Evolutionary conservation across 2,329 filamentous ascomycete species (phyloP).

Genomic region (Chaetomium strumarium): DNA sequence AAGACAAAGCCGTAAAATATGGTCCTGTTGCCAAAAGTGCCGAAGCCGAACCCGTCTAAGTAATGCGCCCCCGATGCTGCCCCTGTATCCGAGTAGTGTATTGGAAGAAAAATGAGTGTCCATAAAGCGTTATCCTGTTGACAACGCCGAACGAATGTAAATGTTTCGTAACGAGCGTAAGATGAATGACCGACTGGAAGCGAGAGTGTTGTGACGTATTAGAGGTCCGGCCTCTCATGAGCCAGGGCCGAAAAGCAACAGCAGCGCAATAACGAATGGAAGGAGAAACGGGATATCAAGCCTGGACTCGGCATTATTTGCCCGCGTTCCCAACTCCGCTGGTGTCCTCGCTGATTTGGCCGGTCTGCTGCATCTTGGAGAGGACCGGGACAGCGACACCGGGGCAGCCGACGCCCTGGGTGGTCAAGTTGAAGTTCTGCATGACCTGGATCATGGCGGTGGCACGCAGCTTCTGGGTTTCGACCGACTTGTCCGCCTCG

Average conservation of each 20-base stretch:
- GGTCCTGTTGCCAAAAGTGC: too few species aligned
- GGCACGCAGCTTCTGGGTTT: slow-evolving; percentile 16
- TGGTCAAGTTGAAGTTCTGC: slow-evolving; percentile 19
- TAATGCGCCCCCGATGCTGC: too few species aligned
- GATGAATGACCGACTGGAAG: not conserved
- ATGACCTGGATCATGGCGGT: slow-evolving; percentile 22
- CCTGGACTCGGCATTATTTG: not conserved
- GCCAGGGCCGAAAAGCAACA: not conserved
- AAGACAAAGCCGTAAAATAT: not conserved
- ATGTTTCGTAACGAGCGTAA: not conserved
- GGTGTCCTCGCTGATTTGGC: not conserved
- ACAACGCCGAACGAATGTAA: not conserved
- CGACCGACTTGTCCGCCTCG: slow-evolving; percentile 9
- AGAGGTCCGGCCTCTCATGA: not conserved
- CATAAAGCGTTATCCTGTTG: not conserved
- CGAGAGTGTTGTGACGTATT: not conserved
- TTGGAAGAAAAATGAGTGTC: not conserved
- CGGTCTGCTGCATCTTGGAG: slow-evolving; percentile 16
- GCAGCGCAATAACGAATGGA: slow-evolving; percentile 6
- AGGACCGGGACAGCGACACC: slow-evolving; percentile 17
- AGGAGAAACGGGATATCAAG: not conserved
- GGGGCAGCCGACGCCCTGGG: slow-evolving; percentile 18
- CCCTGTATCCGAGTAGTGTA: too few species aligned
- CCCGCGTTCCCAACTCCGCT: slow-evolving; percentile 8
- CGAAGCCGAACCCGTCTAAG: too few species aligned